A percentile compares a stretch with the other conserved stretches of the same genome.
Conservation (phyloP, 768 basidiomycete species). For the Lactarius quietus region DNA sequence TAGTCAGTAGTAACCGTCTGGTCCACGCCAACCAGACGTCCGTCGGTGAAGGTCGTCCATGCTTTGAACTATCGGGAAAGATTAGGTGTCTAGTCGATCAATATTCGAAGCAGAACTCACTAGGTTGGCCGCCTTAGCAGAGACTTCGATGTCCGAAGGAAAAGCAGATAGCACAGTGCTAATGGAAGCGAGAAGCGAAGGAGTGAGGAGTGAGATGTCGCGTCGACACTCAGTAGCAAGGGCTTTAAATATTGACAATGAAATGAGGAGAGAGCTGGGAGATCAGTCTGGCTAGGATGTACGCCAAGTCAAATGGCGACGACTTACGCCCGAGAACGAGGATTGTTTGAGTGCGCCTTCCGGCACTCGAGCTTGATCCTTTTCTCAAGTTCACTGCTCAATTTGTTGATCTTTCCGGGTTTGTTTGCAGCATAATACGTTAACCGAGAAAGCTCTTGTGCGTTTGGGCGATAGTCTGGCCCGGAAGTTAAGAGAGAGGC, state of each 20-base stretch:
- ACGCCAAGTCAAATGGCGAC: conserved; percentile 2
- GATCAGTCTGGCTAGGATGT: not conserved
- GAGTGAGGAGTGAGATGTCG: conserved; percentile 72
- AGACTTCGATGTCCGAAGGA: conserved; percentile 67
- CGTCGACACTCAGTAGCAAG: conserved; percentile 84
- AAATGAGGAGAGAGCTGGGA: conserved; percentile 70
- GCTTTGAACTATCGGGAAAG: conserved; percentile 66
- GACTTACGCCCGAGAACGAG: conserved; percentile 75
- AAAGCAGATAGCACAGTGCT: conserved; percentile 52
- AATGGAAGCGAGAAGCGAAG: conserved; percentile 63
- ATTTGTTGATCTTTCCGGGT: conserved; percentile 75
- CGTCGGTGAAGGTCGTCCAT: conserved; percentile 91
- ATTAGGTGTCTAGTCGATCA: not conserved
- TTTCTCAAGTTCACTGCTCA: conserved; percentile 75
- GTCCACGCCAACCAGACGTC: conserved; percentile 77
- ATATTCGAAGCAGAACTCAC: conserved; percentile 43
- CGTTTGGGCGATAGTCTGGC: conserved; percentile 75
- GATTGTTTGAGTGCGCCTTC: conserved; percentile 72
- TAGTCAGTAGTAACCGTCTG: conserved; percentile 66
- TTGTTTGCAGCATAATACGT: conserved; percentile 86
- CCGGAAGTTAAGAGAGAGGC: conserved; percentile 70
- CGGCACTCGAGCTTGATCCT: conserved; percentile 57
- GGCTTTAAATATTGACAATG: conserved; percentile 76
- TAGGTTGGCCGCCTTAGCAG: conserved; percentile 73
- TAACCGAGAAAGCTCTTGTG: conserved; percentile 79